Percentiles rank a stretch among this genome's conserved stretches.
phyloP scores from a whole-genome alignment of 2,329 filamentous ascomycete species.

The Arthrobotrys entomopaga region DNA sequence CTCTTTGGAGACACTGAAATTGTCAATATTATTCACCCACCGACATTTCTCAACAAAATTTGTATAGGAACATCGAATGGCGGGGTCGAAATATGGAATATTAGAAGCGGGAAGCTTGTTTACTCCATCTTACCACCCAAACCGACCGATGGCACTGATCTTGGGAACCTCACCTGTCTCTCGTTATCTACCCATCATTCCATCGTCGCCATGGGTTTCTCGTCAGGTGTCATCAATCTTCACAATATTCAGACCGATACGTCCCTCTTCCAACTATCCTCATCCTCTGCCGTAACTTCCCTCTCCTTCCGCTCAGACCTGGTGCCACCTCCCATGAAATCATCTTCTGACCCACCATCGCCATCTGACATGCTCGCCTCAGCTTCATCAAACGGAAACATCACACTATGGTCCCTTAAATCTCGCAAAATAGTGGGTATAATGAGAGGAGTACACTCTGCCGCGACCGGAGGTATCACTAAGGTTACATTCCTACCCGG shows the following conservation, averaged over 20 bases:
- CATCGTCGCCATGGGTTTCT: slow-evolving; percentile 86
- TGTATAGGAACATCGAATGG: slow-evolving; percentile 89
- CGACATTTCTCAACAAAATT: slow-evolving; percentile 88
- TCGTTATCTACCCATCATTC: slow-evolving; percentile 85
- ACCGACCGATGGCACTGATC: slow-evolving; percentile 62
- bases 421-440: slow-evolving; percentile 85
- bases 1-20: slow-evolving; percentile 55
- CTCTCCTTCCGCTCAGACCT: slow-evolving; percentile 88
- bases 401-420: slow-evolving; percentile 97
- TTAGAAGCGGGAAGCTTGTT: slow-evolving; percentile 88
- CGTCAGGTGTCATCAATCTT: slow-evolving; percentile 79
- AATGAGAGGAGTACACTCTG: slow-evolving; percentile 86
- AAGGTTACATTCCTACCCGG: slow-evolving; percentile 88
- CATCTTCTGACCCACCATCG: slow-evolving; percentile 40
- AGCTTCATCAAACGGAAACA: slow-evolving; percentile 79
- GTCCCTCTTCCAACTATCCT: slow-evolving; percentile 73
- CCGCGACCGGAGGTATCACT: slow-evolving; percentile 81
- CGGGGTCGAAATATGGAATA: slow-evolving; percentile 95
- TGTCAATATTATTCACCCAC: slow-evolving; percentile 58
- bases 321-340: slow-evolving; percentile 43
- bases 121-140: slow-evolving; percentile 86
- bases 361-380: slow-evolving; percentile 79
- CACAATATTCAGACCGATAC: slow-evolving; percentile 85
- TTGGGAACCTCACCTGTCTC: slow-evolving; percentile 87
- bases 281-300: slow-evolving; percentile 69